phyloP scores from a whole-genome alignment of 1,284 basidiomycete genomes.

The Somion occarium region DNA sequence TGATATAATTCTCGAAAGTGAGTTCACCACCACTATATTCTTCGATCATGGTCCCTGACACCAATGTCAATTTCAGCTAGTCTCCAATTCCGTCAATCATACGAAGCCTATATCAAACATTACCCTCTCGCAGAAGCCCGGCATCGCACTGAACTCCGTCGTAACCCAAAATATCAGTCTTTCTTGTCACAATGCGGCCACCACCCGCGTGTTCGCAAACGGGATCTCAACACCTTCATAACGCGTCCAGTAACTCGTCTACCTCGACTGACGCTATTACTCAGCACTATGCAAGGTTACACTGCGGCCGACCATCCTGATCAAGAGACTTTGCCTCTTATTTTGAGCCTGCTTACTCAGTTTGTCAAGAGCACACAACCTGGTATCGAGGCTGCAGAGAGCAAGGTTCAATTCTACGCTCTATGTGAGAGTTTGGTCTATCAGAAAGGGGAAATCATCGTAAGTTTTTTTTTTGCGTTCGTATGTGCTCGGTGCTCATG shows the following conservation, averaged over 20 bases:
- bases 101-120: constrained; percentile 78
- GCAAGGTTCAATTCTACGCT: constrained; percentile 79
- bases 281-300: constrained; percentile 65
- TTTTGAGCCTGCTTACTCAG: constrained; percentile 55
- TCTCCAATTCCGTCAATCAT: constrained; percentile 51
- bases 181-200: constrained; percentile 61
- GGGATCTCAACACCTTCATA: constrained; percentile 77
- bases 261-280: constrained; percentile 66
- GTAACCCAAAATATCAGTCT: constrained; percentile 58
- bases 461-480: constrained; percentile 25
- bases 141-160: constrained; percentile 67
- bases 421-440: constrained; percentile 70
- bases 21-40: constrained; percentile 18
- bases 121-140: constrained; percentile 78
- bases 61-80: constrained; percentile 31
- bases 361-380: constrained; percentile 77
- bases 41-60: constrained; percentile 3
- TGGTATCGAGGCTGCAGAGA: constrained; percentile 79
- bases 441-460: constrained; percentile 75
- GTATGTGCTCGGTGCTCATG: background rate
- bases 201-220: constrained; percentile 66
- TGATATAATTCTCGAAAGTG: constrained; percentile 74
- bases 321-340: constrained; percentile 60
- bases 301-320: constrained; percentile 66
- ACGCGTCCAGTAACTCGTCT: constrained; percentile 80